phyloP scores from a whole-genome alignment of 768 basidiomycete genomes.

The Pleurotus giganteus region DNA sequence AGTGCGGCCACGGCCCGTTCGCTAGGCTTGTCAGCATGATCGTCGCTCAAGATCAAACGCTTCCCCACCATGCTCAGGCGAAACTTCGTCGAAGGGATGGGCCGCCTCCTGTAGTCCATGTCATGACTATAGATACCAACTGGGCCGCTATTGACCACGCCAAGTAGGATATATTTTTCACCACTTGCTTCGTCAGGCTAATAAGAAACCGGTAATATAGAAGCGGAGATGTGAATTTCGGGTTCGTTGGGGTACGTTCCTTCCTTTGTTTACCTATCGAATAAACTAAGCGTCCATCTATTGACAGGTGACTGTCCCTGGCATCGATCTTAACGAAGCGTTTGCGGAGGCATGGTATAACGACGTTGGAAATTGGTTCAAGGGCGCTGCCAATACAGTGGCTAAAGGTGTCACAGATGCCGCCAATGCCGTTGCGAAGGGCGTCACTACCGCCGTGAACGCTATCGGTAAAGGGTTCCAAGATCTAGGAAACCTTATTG shows the following conservation, averaged over 20 bases:
- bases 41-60: conserved; percentile 34
- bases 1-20: conserved; percentile 17
- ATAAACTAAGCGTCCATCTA: no score
- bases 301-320: conserved; percentile 1
- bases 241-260: neutral
- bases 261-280: neutral
- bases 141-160: conserved; percentile 26
- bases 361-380: neutral
- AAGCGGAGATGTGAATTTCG: neutral
- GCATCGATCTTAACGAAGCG: conserved; percentile 1
- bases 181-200: neutral
- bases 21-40: conserved; percentile 31
- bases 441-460: no score
- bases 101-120: conserved; percentile 24
- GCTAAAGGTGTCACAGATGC: neutral
- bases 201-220: neutral
- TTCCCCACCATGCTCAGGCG: conserved; percentile 23
- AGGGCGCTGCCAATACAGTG: neutral
- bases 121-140: conserved; percentile 31
- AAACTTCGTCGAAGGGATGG: conserved; percentile 25
- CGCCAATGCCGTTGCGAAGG: no score
- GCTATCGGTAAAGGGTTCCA: conserved; percentile 12
- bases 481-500: conserved; percentile 15
- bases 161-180: conserved; percentile 9
- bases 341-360: neutral